These are phyloP conservation scores for Bromus sterilis DNA, from an alignment of 176 grass and related monocot genomes.

Conservation along the genomic window DNA sequence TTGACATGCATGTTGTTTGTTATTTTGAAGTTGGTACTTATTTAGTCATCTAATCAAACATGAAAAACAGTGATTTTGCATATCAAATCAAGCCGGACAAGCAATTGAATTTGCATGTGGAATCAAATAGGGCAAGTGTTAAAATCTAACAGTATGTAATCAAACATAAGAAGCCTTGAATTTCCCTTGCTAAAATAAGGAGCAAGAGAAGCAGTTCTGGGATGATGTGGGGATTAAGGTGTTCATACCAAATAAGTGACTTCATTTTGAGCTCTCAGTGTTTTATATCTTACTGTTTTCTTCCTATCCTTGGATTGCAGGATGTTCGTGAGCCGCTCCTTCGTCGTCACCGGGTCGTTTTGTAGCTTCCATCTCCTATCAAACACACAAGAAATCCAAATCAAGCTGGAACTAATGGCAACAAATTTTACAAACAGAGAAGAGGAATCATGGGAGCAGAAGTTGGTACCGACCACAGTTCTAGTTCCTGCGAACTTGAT, in stretches of 20 bases:
- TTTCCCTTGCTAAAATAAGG: too few relatives aligned
- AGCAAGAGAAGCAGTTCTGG: too few relatives aligned
- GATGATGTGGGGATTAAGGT: too few relatives aligned
- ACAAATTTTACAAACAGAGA: neutral
- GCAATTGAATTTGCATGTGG: too few relatives aligned
- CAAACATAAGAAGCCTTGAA: too few relatives aligned
- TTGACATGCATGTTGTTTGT: too few relatives aligned
- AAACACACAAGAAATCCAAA: neutral
- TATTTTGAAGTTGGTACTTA: too few relatives aligned
- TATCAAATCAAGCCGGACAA: too few relatives aligned
- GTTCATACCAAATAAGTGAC: neutral
- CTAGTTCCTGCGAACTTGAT: constrained; percentile 69
- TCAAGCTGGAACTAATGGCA: neutral
- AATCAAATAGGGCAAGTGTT: too few relatives aligned
- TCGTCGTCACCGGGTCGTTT: constrained; percentile 53
- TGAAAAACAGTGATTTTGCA: too few relatives aligned
- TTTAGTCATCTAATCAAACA: too few relatives aligned
- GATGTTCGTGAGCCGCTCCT: constrained; percentile 65
- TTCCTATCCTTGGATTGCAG: constrained; percentile 73
- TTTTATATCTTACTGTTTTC: constrained; percentile 44
- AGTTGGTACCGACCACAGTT: constrained; percentile 20
- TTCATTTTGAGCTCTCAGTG: neutral
- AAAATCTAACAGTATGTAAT: too few relatives aligned
- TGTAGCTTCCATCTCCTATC: constrained; percentile 89
- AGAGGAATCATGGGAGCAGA: neutral